Evolutionary conservation across 1,139 yeast species (phyloP).

Genomic region (Blastobotrys petasosporus): DNA sequence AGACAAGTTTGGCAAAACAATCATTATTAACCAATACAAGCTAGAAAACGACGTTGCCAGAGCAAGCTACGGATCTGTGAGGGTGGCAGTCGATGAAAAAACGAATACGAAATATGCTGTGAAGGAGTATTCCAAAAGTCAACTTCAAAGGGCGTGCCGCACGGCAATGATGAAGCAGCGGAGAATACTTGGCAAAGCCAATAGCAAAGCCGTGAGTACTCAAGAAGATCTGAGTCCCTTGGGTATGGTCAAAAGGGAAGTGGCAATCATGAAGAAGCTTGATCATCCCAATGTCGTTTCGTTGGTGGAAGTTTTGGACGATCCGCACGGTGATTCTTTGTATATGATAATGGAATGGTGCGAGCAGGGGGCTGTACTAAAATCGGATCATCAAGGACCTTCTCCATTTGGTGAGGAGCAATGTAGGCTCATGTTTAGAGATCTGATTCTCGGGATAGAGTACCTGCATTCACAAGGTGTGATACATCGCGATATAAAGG

Average conservation of each 20-base stretch:
- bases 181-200: constrained; percentile 3
- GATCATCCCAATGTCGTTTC: constrained; percentile 79
- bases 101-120: constrained; percentile 51
- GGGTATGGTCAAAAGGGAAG: constrained; percentile 60
- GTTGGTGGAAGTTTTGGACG: constrained; percentile 76
- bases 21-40: constrained; percentile 44
- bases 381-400: constrained; percentile 7
- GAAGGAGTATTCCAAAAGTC: constrained; percentile 51
- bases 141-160: constrained; percentile 45
- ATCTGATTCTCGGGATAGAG: constrained; percentile 82
- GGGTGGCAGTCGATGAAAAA: constrained; percentile 63
- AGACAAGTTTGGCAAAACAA: constrained; percentile 30
- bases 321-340: constrained; percentile 57
- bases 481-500: constrained; percentile 91
- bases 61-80: constrained; percentile 88
- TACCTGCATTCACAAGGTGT: constrained; percentile 90
- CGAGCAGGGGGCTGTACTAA: constrained; percentile 38
- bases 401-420: constrained; percentile 34
- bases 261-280: constrained; percentile 72
- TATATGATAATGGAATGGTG: constrained; percentile 78
- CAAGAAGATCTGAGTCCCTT: constrained; percentile 23
- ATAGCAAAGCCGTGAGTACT: neutral
- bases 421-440: constrained; percentile 53
- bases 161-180: constrained; percentile 30
- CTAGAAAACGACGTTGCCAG: constrained; percentile 65